Conservation (phyloP, 176 grass and related monocot genomes). For the bread wheat (Triticum aestivum) region DNA sequence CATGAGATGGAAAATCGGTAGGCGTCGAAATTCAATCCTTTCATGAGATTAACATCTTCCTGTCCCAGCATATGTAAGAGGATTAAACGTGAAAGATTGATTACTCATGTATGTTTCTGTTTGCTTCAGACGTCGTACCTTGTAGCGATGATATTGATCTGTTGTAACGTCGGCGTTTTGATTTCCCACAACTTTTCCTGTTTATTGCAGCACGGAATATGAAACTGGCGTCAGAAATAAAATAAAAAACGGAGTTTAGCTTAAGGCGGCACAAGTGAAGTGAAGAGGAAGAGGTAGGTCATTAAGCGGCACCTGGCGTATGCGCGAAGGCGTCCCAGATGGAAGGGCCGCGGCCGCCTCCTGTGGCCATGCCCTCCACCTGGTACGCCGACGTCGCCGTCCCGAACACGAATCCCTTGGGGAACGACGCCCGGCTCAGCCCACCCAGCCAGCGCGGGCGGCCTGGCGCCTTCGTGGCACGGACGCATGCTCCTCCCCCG, state of each 20-base stretch:
- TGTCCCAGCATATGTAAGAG: slow-evolving; percentile 6
- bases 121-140: slow-evolving; percentile 31
- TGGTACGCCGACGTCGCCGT: slow-evolving; percentile 63
- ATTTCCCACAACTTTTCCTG: slow-evolving; percentile 45
- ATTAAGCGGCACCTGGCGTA: slow-evolving; percentile 28
- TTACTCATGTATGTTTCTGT: neutral
- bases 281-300: no score
- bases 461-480: neutral
- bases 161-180: slow-evolving; percentile 54
- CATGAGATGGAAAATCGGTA: slow-evolving; percentile 76
- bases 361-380: slow-evolving; percentile 51
- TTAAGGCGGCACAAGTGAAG: no score
- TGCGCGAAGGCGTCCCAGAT: slow-evolving; percentile 64
- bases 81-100: neutral
- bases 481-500: neutral
- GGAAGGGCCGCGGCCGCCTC: slow-evolving; percentile 45
- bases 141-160: slow-evolving; percentile 70
- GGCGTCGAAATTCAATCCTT: slow-evolving; percentile 58
- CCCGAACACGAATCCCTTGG: slow-evolving; percentile 62
- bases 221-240: neutral
- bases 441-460: neutral
- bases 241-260: no score
- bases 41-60: slow-evolving; percentile 62
- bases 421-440: slow-evolving; percentile 45
- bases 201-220: neutral